A percentile compares a stretch with the other conserved stretches of the same genome.
phyloP scores from a whole-genome alignment of 148 eudicot species.

The Arbutus unedo region DNA sequence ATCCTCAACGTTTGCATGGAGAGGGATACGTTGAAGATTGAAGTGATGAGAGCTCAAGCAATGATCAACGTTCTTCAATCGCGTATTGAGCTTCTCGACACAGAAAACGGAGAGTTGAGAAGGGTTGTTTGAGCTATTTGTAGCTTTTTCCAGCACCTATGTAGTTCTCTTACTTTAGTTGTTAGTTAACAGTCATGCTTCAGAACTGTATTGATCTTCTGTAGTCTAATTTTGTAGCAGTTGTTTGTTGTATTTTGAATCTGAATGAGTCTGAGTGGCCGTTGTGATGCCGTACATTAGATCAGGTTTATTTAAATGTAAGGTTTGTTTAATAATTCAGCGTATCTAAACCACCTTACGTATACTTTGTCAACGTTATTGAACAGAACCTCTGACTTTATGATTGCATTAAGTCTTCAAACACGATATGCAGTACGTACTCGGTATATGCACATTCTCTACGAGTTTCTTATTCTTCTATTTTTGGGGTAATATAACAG shows the following conservation, averaged over 20 bases:
- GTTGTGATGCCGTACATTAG: not conserved
- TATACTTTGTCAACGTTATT: too few species aligned
- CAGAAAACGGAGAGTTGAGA: conserved; percentile 62
- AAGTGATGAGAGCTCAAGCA: conserved; percentile 94
- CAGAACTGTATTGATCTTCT: not conserved
- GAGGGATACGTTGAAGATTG: conserved; percentile 89
- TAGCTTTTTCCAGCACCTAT: conserved; percentile 12
- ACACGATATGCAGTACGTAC: too few species aligned
- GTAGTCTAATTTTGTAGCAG: not conserved
- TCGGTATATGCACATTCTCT: too few species aligned
- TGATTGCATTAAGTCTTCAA: too few species aligned
- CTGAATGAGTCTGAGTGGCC: not conserved
- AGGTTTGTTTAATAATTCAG: too few species aligned
- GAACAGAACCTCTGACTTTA: too few species aligned
- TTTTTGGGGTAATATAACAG: too few species aligned
- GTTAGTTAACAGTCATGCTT: not conserved
- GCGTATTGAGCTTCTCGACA: conserved; percentile 53
- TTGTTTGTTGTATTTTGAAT: not conserved
- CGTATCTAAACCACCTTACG: too few species aligned
- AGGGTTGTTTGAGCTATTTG: conserved; percentile 23
- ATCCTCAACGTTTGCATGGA: conserved; percentile 86
- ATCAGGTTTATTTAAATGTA: not conserved
- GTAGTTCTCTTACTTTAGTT: not conserved
- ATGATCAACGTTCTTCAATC: conserved; percentile 95
- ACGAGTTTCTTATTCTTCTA: too few species aligned